These are phyloP conservation scores for Juglanconis sp. DNA, from an alignment of 2,329 filamentous ascomycete genomes.

Conservation along the genomic window DNA sequence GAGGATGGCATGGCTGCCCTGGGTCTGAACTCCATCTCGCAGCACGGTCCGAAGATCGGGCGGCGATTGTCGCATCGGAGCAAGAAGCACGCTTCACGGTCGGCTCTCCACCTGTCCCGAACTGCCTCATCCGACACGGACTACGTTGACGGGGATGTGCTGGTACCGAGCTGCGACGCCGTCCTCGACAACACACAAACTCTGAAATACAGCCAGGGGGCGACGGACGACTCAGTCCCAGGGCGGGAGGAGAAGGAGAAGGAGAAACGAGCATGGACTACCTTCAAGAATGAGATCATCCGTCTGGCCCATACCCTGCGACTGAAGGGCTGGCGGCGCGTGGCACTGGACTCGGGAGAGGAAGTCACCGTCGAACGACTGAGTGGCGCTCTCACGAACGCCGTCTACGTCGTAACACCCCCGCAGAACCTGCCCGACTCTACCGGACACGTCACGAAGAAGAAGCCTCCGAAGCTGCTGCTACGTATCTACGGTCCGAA, in stretches of 20 bases:
- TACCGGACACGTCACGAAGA: constrained; percentile 32
- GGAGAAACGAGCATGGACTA: constrained; percentile 74
- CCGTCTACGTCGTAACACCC: constrained; percentile 89
- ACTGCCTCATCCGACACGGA: constrained; percentile 79
- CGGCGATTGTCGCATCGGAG: constrained; percentile 40
- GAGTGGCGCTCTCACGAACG: constrained; percentile 92
- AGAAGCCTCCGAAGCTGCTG: constrained; percentile 65
- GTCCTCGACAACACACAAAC: constrained; percentile 88
- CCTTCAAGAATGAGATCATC: constrained; percentile 89
- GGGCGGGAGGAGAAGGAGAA: constrained; percentile 53
- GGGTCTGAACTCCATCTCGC: constrained; percentile 45
- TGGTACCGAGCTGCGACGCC: constrained; percentile 83
- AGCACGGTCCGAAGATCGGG: constrained; percentile 37
- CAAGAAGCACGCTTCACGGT: constrained; percentile 38
- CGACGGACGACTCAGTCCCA: constrained; percentile 38
- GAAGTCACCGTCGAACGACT: constrained; percentile 69
- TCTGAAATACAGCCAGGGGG: constrained; percentile 60
- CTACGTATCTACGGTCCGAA: constrained; percentile 92
- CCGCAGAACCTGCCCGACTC: constrained; percentile 57
- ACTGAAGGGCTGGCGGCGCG: constrained; percentile 85
- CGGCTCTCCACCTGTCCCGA: constrained; percentile 38
- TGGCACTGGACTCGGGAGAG: constrained; percentile 69
- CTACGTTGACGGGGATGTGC: constrained; percentile 71
- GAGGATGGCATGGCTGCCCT: constrained; percentile 60
- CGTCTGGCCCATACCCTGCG: constrained; percentile 83